phyloP scores from a whole-genome alignment of 169 alveolate species.

The Besnoitia besnoiti region DNA sequence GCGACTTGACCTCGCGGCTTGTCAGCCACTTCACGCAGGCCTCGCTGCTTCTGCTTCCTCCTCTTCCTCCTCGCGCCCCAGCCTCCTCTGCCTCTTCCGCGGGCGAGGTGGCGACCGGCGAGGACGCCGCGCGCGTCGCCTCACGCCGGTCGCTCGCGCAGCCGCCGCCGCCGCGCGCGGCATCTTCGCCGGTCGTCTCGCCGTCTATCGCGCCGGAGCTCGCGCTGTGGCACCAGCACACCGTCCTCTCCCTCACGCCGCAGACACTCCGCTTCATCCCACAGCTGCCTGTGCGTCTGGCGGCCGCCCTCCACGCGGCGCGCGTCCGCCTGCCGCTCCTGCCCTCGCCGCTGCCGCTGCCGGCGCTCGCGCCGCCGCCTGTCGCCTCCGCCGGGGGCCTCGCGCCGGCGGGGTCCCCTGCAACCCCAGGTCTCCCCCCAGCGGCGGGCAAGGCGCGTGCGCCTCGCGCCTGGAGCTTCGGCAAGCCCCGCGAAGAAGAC shows the following conservation, averaged over 20 bases:
- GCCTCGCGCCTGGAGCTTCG: background rate
- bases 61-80: background rate
- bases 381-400: background rate
- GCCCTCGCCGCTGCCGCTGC: background rate
- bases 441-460: background rate
- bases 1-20: background rate
- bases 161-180: background rate
- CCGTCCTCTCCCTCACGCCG: constrained; percentile 15
- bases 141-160: background rate
- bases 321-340: constrained; percentile 3
- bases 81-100: background rate
- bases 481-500: background rate
- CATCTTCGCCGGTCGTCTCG: background rate
- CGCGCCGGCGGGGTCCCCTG: too few relatives aligned
- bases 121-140: too few relatives aligned
- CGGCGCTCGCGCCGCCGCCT: background rate
- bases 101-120: too few relatives aligned
- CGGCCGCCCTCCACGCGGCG: background rate
- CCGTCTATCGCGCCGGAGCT: background rate
- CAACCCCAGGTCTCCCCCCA: background rate
- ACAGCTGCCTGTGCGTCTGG: background rate
- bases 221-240: background rate
- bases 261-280: background rate
- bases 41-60: background rate
- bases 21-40: background rate